Evolutionary conservation across 106 monocot genomes (phyloP).

Genomic region (Phalaenopsis equestris): DNA sequence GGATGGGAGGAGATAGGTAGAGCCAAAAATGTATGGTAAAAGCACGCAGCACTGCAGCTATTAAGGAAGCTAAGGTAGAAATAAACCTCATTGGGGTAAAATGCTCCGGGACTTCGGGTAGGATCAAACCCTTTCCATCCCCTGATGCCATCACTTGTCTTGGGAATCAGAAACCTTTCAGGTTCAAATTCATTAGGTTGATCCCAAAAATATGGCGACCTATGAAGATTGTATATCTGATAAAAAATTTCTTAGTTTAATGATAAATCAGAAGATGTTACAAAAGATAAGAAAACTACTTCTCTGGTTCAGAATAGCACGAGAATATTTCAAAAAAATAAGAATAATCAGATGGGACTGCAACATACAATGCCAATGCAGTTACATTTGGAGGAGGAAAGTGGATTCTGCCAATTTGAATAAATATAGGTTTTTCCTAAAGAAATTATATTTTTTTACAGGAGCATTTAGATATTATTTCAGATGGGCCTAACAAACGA

Average conservation of each 20-base stretch:
- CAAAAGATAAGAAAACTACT: background rate
- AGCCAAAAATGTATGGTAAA: background rate
- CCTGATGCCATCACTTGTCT: slow-evolving; percentile 50
- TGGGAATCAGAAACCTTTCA: slow-evolving; percentile 76
- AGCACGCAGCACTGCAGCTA: background rate
- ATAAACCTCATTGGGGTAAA: slow-evolving; percentile 91
- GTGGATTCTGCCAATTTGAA: too few species aligned
- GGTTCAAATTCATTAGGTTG: slow-evolving; percentile 84
- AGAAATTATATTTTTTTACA: too few species aligned
- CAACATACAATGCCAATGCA: background rate
- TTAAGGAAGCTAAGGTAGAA: background rate
- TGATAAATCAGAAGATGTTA: background rate
- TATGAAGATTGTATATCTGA: slow-evolving; percentile 89
- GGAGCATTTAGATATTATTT: too few species aligned
- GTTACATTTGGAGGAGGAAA: too few species aligned
- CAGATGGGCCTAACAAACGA: too few species aligned
- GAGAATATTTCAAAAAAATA: background rate
- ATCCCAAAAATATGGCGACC: slow-evolving; percentile 96
- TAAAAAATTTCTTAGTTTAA: slow-evolving; percentile 2
- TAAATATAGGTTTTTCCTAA: too few species aligned
- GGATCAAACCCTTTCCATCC: slow-evolving; percentile 96
- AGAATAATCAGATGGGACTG: background rate
- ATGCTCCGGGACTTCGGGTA: slow-evolving; percentile 66
- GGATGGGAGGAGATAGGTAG: too few species aligned
- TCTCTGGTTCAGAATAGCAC: background rate